A percentile compares a stretch with the other conserved stretches of the same genome.
These are phyloP conservation scores for Trypanosoma cruzi DNA, from an alignment of 208 protist species.

Conservation along the genomic window DNA sequence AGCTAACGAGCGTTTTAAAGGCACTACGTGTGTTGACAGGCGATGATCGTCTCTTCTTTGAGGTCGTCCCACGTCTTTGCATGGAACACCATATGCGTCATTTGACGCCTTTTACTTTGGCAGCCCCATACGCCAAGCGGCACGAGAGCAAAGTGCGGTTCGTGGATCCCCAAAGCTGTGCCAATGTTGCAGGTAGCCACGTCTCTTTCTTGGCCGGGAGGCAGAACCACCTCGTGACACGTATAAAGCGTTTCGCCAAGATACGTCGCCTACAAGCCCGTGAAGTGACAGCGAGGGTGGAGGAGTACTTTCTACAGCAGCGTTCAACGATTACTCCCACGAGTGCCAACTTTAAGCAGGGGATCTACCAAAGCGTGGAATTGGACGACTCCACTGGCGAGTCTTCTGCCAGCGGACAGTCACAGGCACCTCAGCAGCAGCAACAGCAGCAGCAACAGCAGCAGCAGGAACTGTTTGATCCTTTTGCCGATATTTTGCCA, in stretches of 20 bases:
- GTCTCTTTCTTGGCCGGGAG: conserved; percentile 11
- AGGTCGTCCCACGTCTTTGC: conserved; percentile 14
- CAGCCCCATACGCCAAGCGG: neutral
- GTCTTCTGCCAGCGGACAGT: neutral
- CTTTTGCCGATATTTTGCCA: conserved; percentile 26
- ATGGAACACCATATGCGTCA: conserved; percentile 27
- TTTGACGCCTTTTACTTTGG: conserved; percentile 12
- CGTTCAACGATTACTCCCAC: neutral
- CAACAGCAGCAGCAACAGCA: too few relatives aligned
- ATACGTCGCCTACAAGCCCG: neutral
- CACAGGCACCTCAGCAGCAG: neutral
- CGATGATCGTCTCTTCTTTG: conserved; percentile 31
- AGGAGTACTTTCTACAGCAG: conserved; percentile 24
- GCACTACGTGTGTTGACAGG: conserved; percentile 19
- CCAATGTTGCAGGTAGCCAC: neutral
- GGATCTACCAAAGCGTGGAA: neutral
- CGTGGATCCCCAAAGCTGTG: neutral
- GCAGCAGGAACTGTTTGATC: neutral
- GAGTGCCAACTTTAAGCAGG: neutral
- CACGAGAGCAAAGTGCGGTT: conserved; percentile 8
- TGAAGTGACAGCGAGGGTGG: neutral
- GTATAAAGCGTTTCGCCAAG: conserved; percentile 13
- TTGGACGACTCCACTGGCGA: neutral
- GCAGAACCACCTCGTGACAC: conserved; percentile 7
- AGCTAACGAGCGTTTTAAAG: conserved; percentile 18